Evolutionary conservation across 805 yeast genomes (phyloP), one percentile per base, ranked within the genome.

Genomic region (Kuraishia hungarica): DNA sequence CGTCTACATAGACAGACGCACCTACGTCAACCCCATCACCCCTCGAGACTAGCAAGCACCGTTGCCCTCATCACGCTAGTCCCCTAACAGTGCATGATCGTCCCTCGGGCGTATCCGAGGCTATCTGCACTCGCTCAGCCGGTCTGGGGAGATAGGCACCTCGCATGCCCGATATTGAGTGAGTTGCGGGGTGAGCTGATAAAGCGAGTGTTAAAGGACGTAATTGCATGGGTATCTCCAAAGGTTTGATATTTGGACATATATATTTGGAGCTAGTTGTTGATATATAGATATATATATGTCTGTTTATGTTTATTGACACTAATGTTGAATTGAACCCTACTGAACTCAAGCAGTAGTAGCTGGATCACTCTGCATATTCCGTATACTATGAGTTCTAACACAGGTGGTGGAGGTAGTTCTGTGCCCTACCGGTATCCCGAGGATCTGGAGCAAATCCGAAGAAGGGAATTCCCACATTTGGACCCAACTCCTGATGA

Each of bases 381-480:
- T 35, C 17, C 11, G 15, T 4, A 13, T 13, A 35, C n/a, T 15
- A 35, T 13, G 43, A 13, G 43, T 7, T 35, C 17, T 35, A 15
- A 8, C 10, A 26, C 29, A 26, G 29, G 10, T 26, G 29, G 10
- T 26, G 29, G 10, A 10, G 10, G 29, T 35, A 35, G 5, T 10
- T 13, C 43, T 17, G n/a, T 35, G 43, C 43, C 17, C 43, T 35
- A 35, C n/a, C 5, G 43, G 49, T 47, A 47, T 47, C 22, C 49
- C 13, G 15, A 47, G 22, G 24, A 47, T 13, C 22, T 64, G 1
- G 54, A 56, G 13, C 48, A 51, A 2, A 61, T 65, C 43, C 55
- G 64, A 49, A 50, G 39, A 2, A 21, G n/a, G 1, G 62, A 67
- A 51, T 67, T 65, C 51, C 65, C 68, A 2, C 64, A 66, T 51